These are phyloP conservation scores for Trichothecium sympodiale DNA, from an alignment of 2,329 filamentous ascomycete genomes.

Conservation along the genomic window DNA sequence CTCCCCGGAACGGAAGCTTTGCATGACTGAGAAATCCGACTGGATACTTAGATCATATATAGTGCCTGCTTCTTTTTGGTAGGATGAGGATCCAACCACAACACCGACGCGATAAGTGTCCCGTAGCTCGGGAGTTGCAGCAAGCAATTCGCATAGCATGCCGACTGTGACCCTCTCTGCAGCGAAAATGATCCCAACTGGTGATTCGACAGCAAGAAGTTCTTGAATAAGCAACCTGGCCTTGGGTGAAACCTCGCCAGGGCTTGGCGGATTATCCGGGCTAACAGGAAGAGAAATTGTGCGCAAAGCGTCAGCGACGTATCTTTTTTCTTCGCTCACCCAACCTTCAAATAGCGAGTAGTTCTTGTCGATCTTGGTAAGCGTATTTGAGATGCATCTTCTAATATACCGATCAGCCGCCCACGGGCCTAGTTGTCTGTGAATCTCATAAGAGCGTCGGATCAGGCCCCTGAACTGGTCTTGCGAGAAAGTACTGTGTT, in stretches of 20 bases:
- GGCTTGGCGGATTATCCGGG: conserved; percentile 7
- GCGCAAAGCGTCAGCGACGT: conserved; percentile 37
- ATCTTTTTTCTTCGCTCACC: conserved; percentile 40
- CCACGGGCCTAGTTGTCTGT: conserved; percentile 53
- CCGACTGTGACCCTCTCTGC: conserved; percentile 49
- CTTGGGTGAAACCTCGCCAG: conserved; percentile 42
- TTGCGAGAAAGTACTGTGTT: conserved; percentile 37
- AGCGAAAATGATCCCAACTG: conserved; percentile 56
- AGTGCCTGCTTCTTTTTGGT: conserved; percentile 22
- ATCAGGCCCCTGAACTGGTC: conserved; percentile 46
- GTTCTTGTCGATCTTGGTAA: conserved; percentile 11
- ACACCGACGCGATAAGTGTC: conserved; percentile 37
- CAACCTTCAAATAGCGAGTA: conserved; percentile 24
- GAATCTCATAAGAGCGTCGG: conserved; percentile 37
- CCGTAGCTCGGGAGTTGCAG: conserved; percentile 34
- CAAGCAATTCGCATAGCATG: conserved; percentile 47
- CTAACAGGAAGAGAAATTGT: conserved; percentile 17
- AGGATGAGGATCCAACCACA: conserved; percentile 42
- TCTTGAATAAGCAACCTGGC: conserved; percentile 39
- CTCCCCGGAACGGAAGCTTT: conserved; percentile 41
- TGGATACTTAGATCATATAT: conserved; percentile 24
- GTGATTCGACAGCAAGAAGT: conserved; percentile 30
- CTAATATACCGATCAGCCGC: conserved; percentile 56
- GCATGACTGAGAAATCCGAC: conserved; percentile 21
- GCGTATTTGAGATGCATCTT: conserved; percentile 28